Evolutionary conservation across 2,329 filamentous ascomycete genomes (phyloP).

Genomic region (Colletotrichum theobromicola): DNA sequence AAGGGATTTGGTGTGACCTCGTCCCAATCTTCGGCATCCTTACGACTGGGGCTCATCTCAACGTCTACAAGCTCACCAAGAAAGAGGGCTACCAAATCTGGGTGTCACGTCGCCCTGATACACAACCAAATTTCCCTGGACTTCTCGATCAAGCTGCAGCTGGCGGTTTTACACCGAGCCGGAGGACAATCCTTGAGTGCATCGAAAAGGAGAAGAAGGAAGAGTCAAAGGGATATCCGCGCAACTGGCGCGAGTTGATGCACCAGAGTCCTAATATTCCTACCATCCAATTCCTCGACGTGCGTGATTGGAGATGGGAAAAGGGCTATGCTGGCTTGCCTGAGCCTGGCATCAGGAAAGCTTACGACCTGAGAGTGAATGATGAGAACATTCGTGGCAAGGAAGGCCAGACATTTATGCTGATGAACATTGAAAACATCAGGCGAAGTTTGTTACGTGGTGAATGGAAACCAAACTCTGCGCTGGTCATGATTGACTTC

Average conservation of each 20-base stretch:
- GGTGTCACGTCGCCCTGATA: not conserved
- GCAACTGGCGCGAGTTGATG: not conserved
- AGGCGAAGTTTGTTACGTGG: not conserved
- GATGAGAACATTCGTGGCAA: not conserved
- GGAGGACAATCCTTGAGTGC: not conserved
- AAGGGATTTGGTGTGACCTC: not conserved
- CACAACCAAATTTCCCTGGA: not conserved
- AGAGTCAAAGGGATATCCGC: not conserved
- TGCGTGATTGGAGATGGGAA: not conserved
- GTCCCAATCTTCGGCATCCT: not conserved
- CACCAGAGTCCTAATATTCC: not conserved
- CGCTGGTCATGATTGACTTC: not conserved
- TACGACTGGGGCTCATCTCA: not conserved
- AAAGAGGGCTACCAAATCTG: not conserved
- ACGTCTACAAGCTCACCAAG: not conserved
- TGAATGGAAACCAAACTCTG: not conserved
- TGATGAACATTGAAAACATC: not conserved
- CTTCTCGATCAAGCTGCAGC: not conserved
- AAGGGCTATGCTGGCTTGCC: not conserved
- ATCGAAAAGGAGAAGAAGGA: not conserved
- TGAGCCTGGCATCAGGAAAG: not conserved
- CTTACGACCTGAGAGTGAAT: not conserved
- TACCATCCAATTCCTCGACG: not conserved
- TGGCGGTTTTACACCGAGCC: not conserved
- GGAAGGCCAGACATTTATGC: not conserved